A percentile compares a stretch with the other conserved stretches of the same genome.
phyloP scores from a whole-genome alignment of 371 early-diverging fungal genomes.

The Haplosporangium sp. region DNA sequence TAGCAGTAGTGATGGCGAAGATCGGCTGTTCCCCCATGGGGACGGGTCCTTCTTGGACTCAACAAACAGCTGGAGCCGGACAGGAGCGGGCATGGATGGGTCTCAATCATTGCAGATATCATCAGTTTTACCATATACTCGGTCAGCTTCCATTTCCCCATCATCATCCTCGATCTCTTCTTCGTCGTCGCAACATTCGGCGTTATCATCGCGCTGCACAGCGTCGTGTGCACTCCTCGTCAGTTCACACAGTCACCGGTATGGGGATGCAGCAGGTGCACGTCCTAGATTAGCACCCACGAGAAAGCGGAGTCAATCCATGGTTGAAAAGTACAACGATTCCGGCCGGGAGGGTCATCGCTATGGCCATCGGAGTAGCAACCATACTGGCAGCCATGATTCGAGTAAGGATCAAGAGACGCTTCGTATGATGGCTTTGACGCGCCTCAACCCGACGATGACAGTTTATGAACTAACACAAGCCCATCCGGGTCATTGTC shows the following conservation, averaged over 20 bases:
- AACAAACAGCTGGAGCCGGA: too few relatives aligned
- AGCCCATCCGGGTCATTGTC: not conserved
- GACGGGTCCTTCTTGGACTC: not conserved
- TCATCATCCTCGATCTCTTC: constrained; percentile 3
- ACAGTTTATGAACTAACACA: constrained; percentile 10
- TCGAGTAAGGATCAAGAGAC: constrained; percentile 2
- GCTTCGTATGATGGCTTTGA: constrained; percentile 26
- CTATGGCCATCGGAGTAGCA: not conserved
- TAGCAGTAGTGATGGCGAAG: constrained; percentile 40
- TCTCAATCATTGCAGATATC: too few relatives aligned
- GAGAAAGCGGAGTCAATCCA: constrained; percentile 29
- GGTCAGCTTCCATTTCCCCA: not conserved
- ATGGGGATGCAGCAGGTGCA: not conserved
- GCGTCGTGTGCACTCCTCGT: constrained; percentile 23
- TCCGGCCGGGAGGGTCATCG: not conserved
- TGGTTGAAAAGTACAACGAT: constrained; percentile 9
- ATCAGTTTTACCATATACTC: not conserved
- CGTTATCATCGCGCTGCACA: constrained; percentile 13
- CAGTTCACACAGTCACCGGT: constrained; percentile 14
- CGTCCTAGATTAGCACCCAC: not conserved
- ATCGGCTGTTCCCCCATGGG: not conserved
- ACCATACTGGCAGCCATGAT: not conserved
- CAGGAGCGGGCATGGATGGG: too few relatives aligned
- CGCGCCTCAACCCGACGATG: constrained; percentile 30
- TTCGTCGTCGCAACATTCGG: not conserved